Percentiles rank a stretch among this genome's conserved stretches.
These are phyloP conservation scores for Conticribra weissflogii DNA, from an alignment of 108 stramenopile genomes.

Conservation along the genomic window DNA sequence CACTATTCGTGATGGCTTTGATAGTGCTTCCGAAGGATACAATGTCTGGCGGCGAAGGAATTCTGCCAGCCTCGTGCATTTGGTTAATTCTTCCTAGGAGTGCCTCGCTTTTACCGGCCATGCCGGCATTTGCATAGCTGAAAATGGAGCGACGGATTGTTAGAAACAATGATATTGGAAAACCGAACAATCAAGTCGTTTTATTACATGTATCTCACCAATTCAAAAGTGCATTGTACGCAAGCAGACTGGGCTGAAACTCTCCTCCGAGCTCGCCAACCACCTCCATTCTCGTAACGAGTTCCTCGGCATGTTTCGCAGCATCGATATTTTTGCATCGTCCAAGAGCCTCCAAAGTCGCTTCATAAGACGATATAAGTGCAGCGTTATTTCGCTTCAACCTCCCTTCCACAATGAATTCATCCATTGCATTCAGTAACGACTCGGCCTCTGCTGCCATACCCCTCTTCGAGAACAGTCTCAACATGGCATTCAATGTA, in stretches of 20 bases:
- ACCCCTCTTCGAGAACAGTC: slow-evolving; percentile 37
- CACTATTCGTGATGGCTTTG: slow-evolving; percentile 43
- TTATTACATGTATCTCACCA: slow-evolving; percentile 9
- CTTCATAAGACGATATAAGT: slow-evolving; percentile 36
- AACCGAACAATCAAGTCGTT: not conserved
- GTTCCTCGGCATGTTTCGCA: slow-evolving; percentile 25
- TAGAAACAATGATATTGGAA: not conserved
- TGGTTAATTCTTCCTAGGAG: slow-evolving; percentile 23
- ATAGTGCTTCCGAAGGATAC: slow-evolving; percentile 35
- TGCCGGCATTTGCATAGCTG: slow-evolving; percentile 29
- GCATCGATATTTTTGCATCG: slow-evolving; percentile 34
- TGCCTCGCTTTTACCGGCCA: slow-evolving; percentile 37
- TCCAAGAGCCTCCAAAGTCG: slow-evolving; percentile 39
- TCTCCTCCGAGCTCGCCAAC: slow-evolving; percentile 32
- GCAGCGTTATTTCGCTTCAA: slow-evolving; percentile 13
- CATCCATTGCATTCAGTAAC: slow-evolving; percentile 34
- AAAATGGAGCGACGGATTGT: not conserved
- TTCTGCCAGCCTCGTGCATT: not conserved
- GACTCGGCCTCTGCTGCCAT: slow-evolving; percentile 34
- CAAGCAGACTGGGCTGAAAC: slow-evolving; percentile 31
- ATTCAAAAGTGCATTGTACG: slow-evolving; percentile 33
- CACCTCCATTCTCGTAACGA: slow-evolving; percentile 41
- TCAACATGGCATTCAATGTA: slow-evolving; percentile 43
- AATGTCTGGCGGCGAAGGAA: slow-evolving; percentile 11
- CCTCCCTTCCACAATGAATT: slow-evolving; percentile 20